Evolutionary conservation across 768 basidiomycete genomes (phyloP).

Genomic region (Suillus brevipes): DNA sequence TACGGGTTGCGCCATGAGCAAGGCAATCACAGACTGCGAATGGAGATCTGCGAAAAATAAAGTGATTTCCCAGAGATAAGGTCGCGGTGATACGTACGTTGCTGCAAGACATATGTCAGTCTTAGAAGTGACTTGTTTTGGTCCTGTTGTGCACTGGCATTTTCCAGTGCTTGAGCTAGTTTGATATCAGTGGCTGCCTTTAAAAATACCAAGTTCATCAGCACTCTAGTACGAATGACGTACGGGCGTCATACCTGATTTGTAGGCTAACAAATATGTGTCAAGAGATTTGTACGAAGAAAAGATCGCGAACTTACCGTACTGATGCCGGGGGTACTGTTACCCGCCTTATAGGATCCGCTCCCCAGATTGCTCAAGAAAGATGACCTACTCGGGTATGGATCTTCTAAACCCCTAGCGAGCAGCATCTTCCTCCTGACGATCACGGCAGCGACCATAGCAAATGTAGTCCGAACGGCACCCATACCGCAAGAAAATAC

Average conservation of each 20-base stretch:
- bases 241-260: slow-evolving; percentile 27
- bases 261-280: slow-evolving; percentile 20
- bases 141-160: slow-evolving; percentile 80
- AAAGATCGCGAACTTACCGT: slow-evolving; percentile 42
- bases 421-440: slow-evolving; percentile 76
- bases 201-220: slow-evolving; percentile 24
- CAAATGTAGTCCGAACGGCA: slow-evolving; percentile 93
- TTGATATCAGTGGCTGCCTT: slow-evolving; percentile 53
- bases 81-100: slow-evolving; percentile 45
- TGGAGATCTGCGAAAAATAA: slow-evolving; percentile 53
- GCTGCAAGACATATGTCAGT: slow-evolving; percentile 81
- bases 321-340: slow-evolving; percentile 39
- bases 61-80: neutral
- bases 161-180: slow-evolving; percentile 65
- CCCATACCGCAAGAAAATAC: slow-evolving; percentile 98
- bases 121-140: slow-evolving; percentile 70
- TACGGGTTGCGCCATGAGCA: slow-evolving; percentile 77
- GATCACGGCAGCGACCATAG: slow-evolving; percentile 92
- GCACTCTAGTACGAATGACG: neutral
- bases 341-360: slow-evolving; percentile 17
- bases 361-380: slow-evolving; percentile 13
- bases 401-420: slow-evolving; percentile 68
- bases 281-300: slow-evolving; percentile 3
- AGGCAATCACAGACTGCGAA: slow-evolving; percentile 78
- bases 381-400: slow-evolving; percentile 55